Conservation (phyloP, 1,284 basidiomycete species). For the Meripilus lineatus region DNA sequence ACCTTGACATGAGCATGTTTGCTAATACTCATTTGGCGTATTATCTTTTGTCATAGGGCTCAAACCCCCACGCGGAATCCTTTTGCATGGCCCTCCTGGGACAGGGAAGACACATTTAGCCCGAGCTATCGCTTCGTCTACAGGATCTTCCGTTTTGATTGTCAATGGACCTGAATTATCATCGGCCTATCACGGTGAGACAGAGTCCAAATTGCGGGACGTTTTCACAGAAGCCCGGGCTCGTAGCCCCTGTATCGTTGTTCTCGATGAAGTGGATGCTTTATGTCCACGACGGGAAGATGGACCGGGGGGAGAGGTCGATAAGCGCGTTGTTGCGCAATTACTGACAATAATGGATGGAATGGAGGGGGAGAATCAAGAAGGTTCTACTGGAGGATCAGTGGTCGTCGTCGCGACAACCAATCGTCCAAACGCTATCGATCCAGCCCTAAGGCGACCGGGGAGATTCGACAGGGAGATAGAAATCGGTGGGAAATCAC, state of each 20-base stretch:
- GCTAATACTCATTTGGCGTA: constrained; percentile 5
- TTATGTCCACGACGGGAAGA: constrained; percentile 89
- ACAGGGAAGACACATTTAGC: constrained; percentile 95
- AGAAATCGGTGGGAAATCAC: constrained; percentile 72
- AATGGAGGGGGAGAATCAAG: constrained; percentile 59
- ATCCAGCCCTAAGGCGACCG: constrained; percentile 90
- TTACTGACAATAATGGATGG: constrained; percentile 95
- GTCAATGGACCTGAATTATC: constrained; percentile 95
- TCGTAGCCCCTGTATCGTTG: constrained; percentile 86
- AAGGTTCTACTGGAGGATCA: constrained; percentile 32
- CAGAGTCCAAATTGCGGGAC: constrained; percentile 84
- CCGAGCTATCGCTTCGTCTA: constrained; percentile 81
- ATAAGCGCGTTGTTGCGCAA: constrained; percentile 93
- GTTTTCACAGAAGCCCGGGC: constrained; percentile 84
- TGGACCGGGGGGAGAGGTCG: constrained; percentile 86
- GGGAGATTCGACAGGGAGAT: constrained; percentile 97
- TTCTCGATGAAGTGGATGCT: constrained; percentile 96
- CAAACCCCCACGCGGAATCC: constrained; percentile 85
- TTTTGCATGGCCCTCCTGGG: constrained; percentile 90
- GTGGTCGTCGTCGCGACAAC: constrained; percentile 97
- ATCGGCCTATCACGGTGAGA: constrained; percentile 95
- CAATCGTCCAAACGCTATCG: constrained; percentile 95
- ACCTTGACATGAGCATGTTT: constrained; percentile 14
- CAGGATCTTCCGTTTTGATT: constrained; percentile 75
- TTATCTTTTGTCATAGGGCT: constrained; percentile 48